phyloP scores from a whole-genome alignment of 352 stramenopile genomes.

The Pythium sp. region DNA sequence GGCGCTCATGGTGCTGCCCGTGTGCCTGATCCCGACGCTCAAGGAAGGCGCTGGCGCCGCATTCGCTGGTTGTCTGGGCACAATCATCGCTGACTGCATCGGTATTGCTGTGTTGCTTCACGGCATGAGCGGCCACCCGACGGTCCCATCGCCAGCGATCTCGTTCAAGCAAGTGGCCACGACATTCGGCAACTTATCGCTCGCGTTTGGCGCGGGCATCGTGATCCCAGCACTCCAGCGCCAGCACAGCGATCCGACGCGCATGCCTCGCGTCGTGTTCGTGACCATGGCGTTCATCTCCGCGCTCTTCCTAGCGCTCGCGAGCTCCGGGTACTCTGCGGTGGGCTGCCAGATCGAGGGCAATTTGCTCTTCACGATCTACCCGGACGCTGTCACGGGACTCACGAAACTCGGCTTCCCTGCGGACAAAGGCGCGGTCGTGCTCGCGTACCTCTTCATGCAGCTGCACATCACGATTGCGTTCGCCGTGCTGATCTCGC shows the following conservation, averaged over 20 bases:
- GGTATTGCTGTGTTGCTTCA: no score
- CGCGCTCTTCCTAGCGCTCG: background rate
- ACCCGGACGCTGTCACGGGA: background rate
- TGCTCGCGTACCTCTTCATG: background rate
- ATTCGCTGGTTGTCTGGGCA: no score
- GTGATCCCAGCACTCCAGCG: conserved; percentile 50
- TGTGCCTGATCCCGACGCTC: no score
- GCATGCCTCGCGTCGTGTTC: conserved; percentile 30
- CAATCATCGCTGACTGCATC: no score
- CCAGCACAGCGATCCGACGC: conserved; percentile 44
- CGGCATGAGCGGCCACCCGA: no score
- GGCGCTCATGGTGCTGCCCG: no score
- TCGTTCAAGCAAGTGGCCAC: no score
- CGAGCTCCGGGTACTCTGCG: background rate
- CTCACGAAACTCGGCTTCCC: conserved; percentile 1
- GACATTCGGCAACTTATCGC: no score
- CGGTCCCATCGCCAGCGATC: no score
- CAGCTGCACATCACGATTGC: background rate
- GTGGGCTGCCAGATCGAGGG: conserved; percentile 4
- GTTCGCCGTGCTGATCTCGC: background rate
- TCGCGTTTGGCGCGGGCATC: conserved; percentile 15
- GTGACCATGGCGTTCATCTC: conserved; percentile 1
- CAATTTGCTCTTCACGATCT: conserved; percentile 3
- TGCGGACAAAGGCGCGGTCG: conserved; percentile 5
- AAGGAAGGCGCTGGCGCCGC: no score